Evolutionary conservation across 2,329 filamentous ascomycete species (phyloP).

Genomic region (Calonectria pseudoreteaudii): DNA sequence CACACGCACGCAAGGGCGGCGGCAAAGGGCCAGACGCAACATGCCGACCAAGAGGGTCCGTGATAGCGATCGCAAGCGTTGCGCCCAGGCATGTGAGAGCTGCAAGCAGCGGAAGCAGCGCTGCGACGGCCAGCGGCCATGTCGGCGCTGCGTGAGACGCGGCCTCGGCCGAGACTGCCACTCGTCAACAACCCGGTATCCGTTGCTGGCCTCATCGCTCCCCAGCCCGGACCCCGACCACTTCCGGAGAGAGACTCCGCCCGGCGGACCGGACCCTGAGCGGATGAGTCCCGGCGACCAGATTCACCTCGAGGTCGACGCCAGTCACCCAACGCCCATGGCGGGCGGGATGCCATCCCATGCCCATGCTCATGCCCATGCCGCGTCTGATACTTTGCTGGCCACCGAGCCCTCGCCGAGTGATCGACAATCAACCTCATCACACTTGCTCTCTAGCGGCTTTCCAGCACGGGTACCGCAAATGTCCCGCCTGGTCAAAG

Average conservation of each 20-base stretch:
- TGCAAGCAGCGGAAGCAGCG: constrained; percentile 42
- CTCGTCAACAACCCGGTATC: constrained; percentile 24
- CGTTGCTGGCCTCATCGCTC: constrained; percentile 39
- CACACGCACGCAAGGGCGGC: no score
- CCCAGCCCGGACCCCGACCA: constrained; percentile 40
- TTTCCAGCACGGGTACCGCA: constrained; percentile 40
- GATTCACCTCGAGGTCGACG: constrained; percentile 13
- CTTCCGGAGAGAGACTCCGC: constrained; percentile 16
- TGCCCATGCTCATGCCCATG: not conserved
- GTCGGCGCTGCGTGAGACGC: constrained; percentile 40
- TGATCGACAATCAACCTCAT: constrained; percentile 28
- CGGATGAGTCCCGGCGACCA: constrained; percentile 31
- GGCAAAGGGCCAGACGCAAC: constrained; percentile 14
- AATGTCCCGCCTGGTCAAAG: constrained; percentile 48
- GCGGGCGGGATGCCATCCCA: not conserved
- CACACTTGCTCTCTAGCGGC: constrained; percentile 38
- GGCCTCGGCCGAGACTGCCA: constrained; percentile 38
- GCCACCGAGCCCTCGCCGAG: constrained; percentile 17
- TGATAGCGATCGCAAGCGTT: constrained; percentile 39
- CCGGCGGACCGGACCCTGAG: constrained; percentile 25
- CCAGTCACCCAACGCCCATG: constrained; percentile 1
- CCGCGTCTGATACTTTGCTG: constrained; percentile 2
- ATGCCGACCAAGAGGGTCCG: constrained; percentile 43
- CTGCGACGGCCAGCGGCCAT: constrained; percentile 39
- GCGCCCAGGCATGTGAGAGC: constrained; percentile 41